Evolutionary conservation across 495 filamentous ascomycete genomes (phyloP), one percentile per base, ranked within the genome.

Genomic region (Rhypophila decipiens): DNA sequence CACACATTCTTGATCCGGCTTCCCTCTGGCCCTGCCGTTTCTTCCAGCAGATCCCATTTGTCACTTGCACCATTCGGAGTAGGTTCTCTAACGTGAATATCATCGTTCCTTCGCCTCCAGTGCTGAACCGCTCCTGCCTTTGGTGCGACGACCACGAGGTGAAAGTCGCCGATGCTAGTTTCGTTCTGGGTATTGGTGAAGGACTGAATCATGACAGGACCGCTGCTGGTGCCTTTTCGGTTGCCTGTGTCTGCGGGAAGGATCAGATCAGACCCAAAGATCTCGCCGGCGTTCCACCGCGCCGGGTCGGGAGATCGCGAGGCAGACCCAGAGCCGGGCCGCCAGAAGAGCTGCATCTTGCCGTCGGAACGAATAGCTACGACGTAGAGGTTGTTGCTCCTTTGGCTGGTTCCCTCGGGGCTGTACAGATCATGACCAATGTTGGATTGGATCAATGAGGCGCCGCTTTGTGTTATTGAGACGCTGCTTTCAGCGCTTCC

Each of bases 121-220:
- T 58, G 52, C 52, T 58, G 52, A 20, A 58, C 51, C 3, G 27
- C 23, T 3, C 56, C 56, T n/a, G n/a, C n/a, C 35, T 52, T 45
- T 2, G 47, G 48, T 11, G 52, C 52, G 33, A 55, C 39, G 1
- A 35, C n/a, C n/a, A n/a, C 45, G 4, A 55, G 33, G 35, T 54
- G 52, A 22, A 58, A 55, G 3, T 42, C 51, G 7, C 56, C 52
- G 2, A 35, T 15, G 21, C 35, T 50, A 0, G 22, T 35, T 46
- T 58, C 56, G 34, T 55, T 35, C 2, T n/a, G 23, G 2, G 52
- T 52, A 23, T 34, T n/a, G 38, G 44, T 31, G 13, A 34, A 55
- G 46, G 52, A 51, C 38, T 55, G 46, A 24, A 58, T 52, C 56
- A 58, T 52, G 17, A 55, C 49, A 4, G 49, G 51, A 0, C n/a